Conservation (phyloP, 208 protist genomes). For the Trypanosomatidae sp. region DNA sequence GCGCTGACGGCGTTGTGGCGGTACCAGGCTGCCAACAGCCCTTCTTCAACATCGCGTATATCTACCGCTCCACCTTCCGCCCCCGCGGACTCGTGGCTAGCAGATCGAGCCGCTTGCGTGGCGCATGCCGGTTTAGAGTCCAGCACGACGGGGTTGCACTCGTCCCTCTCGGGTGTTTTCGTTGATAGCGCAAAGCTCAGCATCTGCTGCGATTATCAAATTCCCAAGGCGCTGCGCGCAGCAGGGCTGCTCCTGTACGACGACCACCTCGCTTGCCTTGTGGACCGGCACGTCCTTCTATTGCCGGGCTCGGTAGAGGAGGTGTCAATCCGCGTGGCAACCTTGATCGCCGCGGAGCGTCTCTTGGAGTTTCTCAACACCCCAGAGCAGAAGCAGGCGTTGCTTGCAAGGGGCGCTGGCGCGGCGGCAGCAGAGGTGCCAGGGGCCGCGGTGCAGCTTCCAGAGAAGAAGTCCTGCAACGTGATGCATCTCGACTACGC, state of each 20-base stretch:
- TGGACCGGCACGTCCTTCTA: constrained; percentile 60
- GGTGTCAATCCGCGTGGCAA: constrained; percentile 60
- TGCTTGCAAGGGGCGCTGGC: not conserved
- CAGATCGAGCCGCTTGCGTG: constrained; percentile 4
- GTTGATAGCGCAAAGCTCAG: constrained; percentile 47
- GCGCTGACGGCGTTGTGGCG: constrained; percentile 56
- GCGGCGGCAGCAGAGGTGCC: not conserved
- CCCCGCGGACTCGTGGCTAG: constrained; percentile 17
- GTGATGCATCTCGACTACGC: constrained; percentile 63
- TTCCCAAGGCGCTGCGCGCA: constrained; percentile 72
- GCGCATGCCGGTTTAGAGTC: not conserved
- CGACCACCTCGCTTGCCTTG: constrained; percentile 29
- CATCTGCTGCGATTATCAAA: constrained; percentile 90
- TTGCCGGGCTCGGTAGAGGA: constrained; percentile 50
- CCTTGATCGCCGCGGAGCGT: constrained; percentile 47
- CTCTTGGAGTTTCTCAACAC: constrained; percentile 45
- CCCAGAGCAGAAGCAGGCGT: not conserved
- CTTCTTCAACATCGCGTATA: not conserved
- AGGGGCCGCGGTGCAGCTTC: not conserved
- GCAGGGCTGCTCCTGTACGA: constrained; percentile 69
- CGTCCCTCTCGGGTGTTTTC: constrained; percentile 33
- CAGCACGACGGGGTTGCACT: not conserved
- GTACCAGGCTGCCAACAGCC: not conserved
- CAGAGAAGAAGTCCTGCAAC: not conserved
- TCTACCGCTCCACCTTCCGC: not conserved